Conservation (phyloP, 495 filamentous ascomycete genomes). For the Penicillium odoratum region DNA sequence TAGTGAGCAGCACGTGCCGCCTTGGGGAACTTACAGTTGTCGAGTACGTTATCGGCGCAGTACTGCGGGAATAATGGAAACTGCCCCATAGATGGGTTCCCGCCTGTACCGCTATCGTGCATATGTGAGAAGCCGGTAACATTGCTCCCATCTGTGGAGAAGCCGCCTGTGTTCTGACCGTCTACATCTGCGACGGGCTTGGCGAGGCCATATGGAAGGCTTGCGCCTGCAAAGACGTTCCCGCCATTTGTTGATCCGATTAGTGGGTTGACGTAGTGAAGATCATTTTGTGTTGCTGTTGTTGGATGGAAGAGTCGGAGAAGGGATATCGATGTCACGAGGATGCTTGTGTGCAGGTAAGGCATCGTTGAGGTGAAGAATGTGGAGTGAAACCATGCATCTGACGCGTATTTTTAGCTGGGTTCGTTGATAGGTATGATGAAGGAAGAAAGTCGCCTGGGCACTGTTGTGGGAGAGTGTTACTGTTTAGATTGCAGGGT, state of each 20-base stretch:
- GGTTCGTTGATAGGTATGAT: not conserved
- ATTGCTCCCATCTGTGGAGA: constrained; percentile 61
- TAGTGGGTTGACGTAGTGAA: constrained; percentile 48
- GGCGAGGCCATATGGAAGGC: constrained; percentile 71
- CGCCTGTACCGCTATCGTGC: constrained; percentile 71
- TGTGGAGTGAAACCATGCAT: not conserved
- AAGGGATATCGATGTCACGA: constrained; percentile 1
- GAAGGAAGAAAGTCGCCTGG: not conserved
- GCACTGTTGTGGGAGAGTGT: constrained; percentile 6
- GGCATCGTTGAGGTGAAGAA: constrained; percentile 8
- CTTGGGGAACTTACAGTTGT: constrained; percentile 63
- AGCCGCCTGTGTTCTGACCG: constrained; percentile 68
- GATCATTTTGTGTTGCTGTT: constrained; percentile 21
- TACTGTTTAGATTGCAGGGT: constrained; percentile 15
- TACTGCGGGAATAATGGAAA: constrained; percentile 69
- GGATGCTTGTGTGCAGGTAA: not conserved
- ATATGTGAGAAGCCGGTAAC: constrained; percentile 64
- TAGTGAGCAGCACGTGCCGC: constrained; percentile 43
- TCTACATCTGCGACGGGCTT: constrained; percentile 73
- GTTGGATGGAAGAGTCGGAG: constrained; percentile 7
- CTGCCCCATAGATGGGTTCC: constrained; percentile 66
- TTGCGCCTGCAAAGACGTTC: constrained; percentile 72
- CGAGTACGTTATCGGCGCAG: constrained; percentile 59
- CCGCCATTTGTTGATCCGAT: constrained; percentile 59
- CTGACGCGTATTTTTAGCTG: constrained; percentile 1